phyloP scores from a whole-genome alignment of 257 asterid species.

The Nicotiana knightiana region DNA sequence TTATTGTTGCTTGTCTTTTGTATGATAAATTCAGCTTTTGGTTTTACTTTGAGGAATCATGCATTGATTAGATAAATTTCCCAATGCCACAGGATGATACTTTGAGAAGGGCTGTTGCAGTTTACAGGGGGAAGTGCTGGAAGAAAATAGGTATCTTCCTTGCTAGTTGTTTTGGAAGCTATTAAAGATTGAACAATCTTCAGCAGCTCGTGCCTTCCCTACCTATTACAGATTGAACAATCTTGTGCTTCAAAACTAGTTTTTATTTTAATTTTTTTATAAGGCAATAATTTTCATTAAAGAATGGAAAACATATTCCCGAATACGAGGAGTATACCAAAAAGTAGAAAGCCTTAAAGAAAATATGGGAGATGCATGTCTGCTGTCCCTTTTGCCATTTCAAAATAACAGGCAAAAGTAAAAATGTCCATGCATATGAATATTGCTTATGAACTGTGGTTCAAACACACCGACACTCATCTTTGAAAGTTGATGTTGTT shows the following conservation, averaged over 20 bases:
- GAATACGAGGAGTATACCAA: too few species aligned
- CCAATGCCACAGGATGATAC: slow-evolving; percentile 61
- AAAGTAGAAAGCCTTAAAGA: too few species aligned
- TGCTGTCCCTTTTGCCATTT: neutral
- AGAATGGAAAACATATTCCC: too few species aligned
- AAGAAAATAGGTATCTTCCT: slow-evolving; percentile 76
- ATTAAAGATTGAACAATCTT: neutral
- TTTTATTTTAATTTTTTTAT: too few species aligned
- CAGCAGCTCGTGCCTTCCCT: neutral
- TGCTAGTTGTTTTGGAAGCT: neutral
- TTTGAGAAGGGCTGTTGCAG: slow-evolving; percentile 63
- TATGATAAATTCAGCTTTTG: neutral
- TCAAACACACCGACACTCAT: neutral
- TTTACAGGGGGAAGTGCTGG: slow-evolving; percentile 84
- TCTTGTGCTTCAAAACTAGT: neutral
- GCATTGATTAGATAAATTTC: neutral
- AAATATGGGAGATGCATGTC: neutral
- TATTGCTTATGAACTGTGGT: neutral
- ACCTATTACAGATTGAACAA: neutral
- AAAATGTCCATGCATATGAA: neutral
- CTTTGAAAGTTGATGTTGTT: neutral
- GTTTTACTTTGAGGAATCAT: neutral
- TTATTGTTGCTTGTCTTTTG: neutral
- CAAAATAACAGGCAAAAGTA: neutral
- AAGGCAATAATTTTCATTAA: too few species aligned